Percentiles rank a stretch among this genome's conserved stretches.
Conservation (phyloP, 768 basidiomycete species). For the Podaxis sp. region DNA sequence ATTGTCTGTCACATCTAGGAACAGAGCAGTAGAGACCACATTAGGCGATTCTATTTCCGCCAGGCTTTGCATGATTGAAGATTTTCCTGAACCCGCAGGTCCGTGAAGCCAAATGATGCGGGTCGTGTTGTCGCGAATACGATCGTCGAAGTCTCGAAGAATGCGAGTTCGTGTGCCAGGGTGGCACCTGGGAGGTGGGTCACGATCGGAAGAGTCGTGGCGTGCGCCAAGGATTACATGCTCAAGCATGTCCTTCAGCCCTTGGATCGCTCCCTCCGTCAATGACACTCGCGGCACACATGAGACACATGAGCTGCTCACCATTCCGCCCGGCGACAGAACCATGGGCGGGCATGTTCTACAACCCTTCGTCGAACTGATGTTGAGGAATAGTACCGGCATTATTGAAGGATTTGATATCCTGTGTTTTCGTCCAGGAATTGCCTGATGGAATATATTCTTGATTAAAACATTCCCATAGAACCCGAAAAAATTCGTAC, state of each 20-base stretch:
- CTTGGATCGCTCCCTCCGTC: slow-evolving; percentile 36
- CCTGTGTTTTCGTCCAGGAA: no score
- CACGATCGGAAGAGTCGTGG: neutral
- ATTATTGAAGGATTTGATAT: no score
- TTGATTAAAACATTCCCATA: no score
- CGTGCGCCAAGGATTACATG: neutral
- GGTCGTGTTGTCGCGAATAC: neutral
- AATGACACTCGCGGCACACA: neutral
- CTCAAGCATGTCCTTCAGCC: neutral
- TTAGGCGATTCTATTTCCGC: neutral
- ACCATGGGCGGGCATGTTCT: no score
- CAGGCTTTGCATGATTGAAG: neutral
- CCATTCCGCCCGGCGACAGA: neutral
- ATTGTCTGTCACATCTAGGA: neutral
- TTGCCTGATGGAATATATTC: no score
- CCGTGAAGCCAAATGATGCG: neutral
- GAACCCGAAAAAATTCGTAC: no score
- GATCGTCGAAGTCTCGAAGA: neutral
- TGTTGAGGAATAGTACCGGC: no score
- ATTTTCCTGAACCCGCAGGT: neutral
- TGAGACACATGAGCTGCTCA: neutral
- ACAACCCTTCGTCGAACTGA: no score
- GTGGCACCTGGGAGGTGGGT: neutral
- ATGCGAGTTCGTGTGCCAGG: neutral
- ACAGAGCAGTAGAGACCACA: neutral